Conservation (phyloP, 768 basidiomycete species). For the Leucocoprinus birnbaumii region DNA sequence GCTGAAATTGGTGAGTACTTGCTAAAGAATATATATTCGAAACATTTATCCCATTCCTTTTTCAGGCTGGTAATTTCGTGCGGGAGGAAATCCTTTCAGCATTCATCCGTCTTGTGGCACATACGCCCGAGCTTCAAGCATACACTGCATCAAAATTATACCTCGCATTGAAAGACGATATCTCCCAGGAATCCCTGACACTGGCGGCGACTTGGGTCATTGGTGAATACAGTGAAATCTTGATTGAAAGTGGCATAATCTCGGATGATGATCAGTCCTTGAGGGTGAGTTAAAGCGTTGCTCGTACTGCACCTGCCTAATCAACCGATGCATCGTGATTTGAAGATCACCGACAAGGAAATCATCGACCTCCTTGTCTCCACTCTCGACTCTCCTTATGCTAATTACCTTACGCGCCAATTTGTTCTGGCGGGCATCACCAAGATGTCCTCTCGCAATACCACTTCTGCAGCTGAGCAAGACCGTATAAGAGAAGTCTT, state of each 20-base stretch:
- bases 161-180: slow-evolving; percentile 80
- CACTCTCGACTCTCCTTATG: slow-evolving; percentile 90
- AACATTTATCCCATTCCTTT: slow-evolving; percentile 1
- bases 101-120: slow-evolving; percentile 93
- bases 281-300: slow-evolving; percentile 41
- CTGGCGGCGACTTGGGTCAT: slow-evolving; percentile 93
- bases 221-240: slow-evolving; percentile 91
- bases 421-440: slow-evolving; percentile 88
- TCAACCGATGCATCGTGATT: slow-evolving; percentile 5
- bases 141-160: slow-evolving; percentile 94
- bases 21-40: background rate
- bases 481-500: slow-evolving; percentile 78
- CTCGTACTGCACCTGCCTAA: background rate
- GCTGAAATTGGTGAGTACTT: slow-evolving; percentile 72
- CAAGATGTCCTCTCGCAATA: slow-evolving; percentile 83
- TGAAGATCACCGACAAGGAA: slow-evolving; percentile 75
- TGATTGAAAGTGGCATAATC: slow-evolving; percentile 83
- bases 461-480: slow-evolving; percentile 64
- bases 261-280: slow-evolving; percentile 63
- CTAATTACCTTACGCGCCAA: slow-evolving; percentile 87
- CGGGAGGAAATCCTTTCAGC: slow-evolving; percentile 93
- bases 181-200: slow-evolving; percentile 95
- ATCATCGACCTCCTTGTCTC: slow-evolving; percentile 84
- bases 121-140: slow-evolving; percentile 94
- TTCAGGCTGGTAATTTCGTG: slow-evolving; percentile 95